These are phyloP conservation scores for Plantago elongata DNA, from an alignment of 257 asterid genomes.

Conservation along the genomic window DNA sequence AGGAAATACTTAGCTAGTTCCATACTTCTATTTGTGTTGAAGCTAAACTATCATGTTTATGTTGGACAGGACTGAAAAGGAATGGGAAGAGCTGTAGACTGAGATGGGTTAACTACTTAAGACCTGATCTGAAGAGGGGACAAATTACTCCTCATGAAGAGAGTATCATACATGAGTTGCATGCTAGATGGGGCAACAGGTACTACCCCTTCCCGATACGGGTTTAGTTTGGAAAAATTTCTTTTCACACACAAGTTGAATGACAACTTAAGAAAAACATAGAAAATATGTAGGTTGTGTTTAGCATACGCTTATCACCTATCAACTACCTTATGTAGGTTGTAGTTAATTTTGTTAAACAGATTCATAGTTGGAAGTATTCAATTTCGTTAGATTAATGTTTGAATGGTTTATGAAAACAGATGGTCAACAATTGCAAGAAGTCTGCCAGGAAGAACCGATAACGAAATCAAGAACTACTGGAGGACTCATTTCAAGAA, in stretches of 20 bases:
- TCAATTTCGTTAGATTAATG: background rate
- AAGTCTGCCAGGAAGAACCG: slow-evolving; percentile 78
- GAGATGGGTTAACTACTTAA: slow-evolving; percentile 93
- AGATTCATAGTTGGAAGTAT: too few relatives aligned
- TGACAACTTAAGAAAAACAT: too few relatives aligned
- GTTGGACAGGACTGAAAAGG: slow-evolving; percentile 63
- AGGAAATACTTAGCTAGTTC: background rate
- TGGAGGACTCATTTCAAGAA: slow-evolving; percentile 93
- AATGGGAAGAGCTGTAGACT: slow-evolving; percentile 89
- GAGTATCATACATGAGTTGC: slow-evolving; percentile 60
- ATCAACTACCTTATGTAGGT: too few relatives aligned
- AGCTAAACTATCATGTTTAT: background rate
- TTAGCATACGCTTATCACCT: too few relatives aligned
- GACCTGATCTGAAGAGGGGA: slow-evolving; percentile 93
- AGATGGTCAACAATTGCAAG: slow-evolving; percentile 94
- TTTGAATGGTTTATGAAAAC: background rate
- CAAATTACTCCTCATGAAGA: slow-evolving; percentile 88
- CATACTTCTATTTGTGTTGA: background rate
- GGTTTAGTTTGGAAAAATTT: background rate
- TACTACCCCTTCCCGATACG: slow-evolving; percentile 15
- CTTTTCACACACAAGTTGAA: too few relatives aligned
- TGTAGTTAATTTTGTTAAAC: too few relatives aligned
- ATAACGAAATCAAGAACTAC: slow-evolving; percentile 75
- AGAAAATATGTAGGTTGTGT: too few relatives aligned
- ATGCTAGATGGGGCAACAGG: slow-evolving; percentile 96